A percentile compares a stretch with the other conserved stretches of the same genome.
Conservation (phyloP, 352 stramenopile species). For the Phytophthora capsici region DNA sequence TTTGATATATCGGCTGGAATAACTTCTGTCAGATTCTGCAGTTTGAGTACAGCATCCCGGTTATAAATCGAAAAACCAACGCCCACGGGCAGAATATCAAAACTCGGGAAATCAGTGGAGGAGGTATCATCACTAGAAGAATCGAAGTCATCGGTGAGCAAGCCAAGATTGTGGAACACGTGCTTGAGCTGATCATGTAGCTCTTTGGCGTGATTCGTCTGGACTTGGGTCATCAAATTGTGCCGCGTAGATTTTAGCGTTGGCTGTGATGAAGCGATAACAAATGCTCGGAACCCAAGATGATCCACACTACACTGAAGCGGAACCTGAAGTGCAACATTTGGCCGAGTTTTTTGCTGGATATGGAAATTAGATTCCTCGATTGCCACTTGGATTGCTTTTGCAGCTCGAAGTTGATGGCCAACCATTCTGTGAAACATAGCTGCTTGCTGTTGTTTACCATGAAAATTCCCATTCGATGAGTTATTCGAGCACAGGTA, state of each 20-base stretch:
- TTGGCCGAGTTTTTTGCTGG: conserved; percentile 10
- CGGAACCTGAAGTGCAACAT: conserved; percentile 37
- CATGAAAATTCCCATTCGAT: conserved; percentile 1
- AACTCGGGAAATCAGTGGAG: not conserved
- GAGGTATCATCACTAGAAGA: not conserved
- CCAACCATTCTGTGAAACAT: conserved; percentile 47
- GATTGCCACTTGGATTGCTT: conserved; percentile 40
- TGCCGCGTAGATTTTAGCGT: conserved; percentile 15
- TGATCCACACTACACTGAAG: conserved; percentile 72
- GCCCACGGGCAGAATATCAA: conserved; percentile 28
- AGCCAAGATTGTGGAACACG: conserved; percentile 37
- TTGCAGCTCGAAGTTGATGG: conserved; percentile 58
- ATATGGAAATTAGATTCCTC: conserved; percentile 10
- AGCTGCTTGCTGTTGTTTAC: conserved; percentile 13
- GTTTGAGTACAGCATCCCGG: conserved; percentile 6
- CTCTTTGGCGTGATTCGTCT: conserved; percentile 6
- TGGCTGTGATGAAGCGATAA: conserved; percentile 44
- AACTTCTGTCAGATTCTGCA: conserved; percentile 43
- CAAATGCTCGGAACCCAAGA: conserved; percentile 56
- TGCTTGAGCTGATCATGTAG: conserved; percentile 25
- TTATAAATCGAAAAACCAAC: conserved; percentile 24
- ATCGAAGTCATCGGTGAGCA: conserved; percentile 43
- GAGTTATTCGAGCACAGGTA: conserved; percentile 36
- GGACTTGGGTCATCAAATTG: conserved; percentile 2
- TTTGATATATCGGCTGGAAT: conserved; percentile 40